Conservation (phyloP, 2,329 filamentous ascomycete species). For the Tricladium varicosporioides region DNA sequence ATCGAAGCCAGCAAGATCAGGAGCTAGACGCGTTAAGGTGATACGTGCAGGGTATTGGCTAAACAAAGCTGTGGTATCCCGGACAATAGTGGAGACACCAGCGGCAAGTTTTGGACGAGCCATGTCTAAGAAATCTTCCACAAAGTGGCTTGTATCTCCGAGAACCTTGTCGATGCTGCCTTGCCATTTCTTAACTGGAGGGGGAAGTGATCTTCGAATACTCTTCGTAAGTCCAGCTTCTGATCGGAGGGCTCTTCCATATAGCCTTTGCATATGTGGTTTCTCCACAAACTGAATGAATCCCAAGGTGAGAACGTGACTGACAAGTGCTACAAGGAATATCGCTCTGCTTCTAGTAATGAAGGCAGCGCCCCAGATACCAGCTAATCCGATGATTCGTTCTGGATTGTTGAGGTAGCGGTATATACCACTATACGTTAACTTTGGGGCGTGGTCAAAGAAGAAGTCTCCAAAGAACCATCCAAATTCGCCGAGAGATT, state of each 20-base stretch:
- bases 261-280: constrained; percentile 97
- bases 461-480: constrained; percentile 99
- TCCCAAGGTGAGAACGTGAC: constrained; percentile 78
- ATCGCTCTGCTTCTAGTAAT: constrained; percentile 89
- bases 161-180: constrained; percentile 85
- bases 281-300: constrained; percentile 94
- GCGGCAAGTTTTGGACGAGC: constrained; percentile 83
- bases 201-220: constrained; percentile 80
- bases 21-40: constrained; percentile 74
- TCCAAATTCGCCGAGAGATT: constrained; percentile 93
- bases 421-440: constrained; percentile 97
- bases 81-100: constrained; percentile 81
- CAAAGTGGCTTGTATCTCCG: constrained; percentile 81
- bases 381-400: constrained; percentile 86
- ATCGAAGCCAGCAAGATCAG: constrained; percentile 77
- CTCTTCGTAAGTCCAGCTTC: constrained; percentile 93
- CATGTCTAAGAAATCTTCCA: constrained; percentile 85
- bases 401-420: constrained; percentile 98
- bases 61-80: constrained; percentile 84
- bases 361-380: constrained; percentile 91
- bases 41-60: constrained; percentile 85
- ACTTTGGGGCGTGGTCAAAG: constrained; percentile 82
- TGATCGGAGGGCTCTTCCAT: constrained; percentile 76
- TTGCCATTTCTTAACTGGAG: constrained; percentile 78
- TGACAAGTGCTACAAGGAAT: constrained; percentile 80